Conservation (phyloP, 2,329 filamentous ascomycete species). For the Trichophyton rubrum region DNA sequence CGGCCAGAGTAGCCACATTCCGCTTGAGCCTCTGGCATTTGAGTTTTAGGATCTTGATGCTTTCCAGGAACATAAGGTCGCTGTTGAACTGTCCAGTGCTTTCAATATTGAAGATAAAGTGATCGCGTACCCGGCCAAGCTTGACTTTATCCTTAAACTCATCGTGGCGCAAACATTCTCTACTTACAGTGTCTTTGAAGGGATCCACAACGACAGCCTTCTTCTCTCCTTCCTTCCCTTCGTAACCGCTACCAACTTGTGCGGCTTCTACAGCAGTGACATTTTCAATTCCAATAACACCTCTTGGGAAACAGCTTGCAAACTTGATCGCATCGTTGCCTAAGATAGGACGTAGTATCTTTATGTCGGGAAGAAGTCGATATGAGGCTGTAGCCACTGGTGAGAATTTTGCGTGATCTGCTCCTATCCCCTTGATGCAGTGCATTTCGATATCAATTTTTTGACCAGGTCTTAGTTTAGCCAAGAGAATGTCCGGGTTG, state of each 20-base stretch:
- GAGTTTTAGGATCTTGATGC: constrained; percentile 68
- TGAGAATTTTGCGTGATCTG: constrained; percentile 93
- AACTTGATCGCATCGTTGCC: constrained; percentile 84
- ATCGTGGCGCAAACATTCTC: constrained; percentile 78
- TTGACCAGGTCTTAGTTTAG: constrained; percentile 86
- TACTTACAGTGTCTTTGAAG: constrained; percentile 89
- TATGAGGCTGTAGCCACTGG: constrained; percentile 93
- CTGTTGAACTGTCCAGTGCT: constrained; percentile 92
- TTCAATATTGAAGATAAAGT: constrained; percentile 95
- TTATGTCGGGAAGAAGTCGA: constrained; percentile 76
- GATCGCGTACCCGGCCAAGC: constrained; percentile 77
- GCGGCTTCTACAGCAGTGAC: constrained; percentile 56
- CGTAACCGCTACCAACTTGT: constrained; percentile 50
- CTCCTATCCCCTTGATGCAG: constrained; percentile 86
- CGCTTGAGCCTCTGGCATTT: constrained; percentile 52
- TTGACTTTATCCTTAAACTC: constrained; percentile 96
- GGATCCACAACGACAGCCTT: constrained; percentile 81
- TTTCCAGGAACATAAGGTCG: constrained; percentile 84
- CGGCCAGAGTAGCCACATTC: constrained; percentile 31
- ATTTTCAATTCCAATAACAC: constrained; percentile 69
- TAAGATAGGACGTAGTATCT: constrained; percentile 69
- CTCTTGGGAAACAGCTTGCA: constrained; percentile 71
- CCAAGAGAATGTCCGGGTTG: constrained; percentile 86
- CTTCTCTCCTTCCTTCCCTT: constrained; percentile 62
- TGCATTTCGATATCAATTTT: constrained; percentile 77